Conservation (phyloP, 2,329 filamentous ascomycete species). For the Onygenales sp. region DNA sequence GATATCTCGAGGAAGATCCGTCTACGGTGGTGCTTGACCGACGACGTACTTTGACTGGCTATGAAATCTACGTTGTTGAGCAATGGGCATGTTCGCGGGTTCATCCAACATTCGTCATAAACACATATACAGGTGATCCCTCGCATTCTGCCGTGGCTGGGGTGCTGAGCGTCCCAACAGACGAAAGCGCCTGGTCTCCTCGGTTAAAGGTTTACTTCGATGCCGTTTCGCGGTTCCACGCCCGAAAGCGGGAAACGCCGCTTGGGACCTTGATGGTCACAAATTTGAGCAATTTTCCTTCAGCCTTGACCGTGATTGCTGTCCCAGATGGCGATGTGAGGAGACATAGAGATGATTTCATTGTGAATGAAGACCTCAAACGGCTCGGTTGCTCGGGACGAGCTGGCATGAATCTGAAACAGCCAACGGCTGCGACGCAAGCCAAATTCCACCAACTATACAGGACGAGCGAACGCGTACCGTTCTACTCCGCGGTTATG, state of each 20-base stretch:
- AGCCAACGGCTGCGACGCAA: constrained; percentile 70
- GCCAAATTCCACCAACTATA: constrained; percentile 91
- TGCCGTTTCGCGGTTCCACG: constrained; percentile 75
- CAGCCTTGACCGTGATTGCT: constrained; percentile 80
- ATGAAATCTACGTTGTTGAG: constrained; percentile 89
- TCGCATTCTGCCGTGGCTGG: constrained; percentile 69
- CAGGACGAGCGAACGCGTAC: constrained; percentile 72
- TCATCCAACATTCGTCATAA: constrained; percentile 84
- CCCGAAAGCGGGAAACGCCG: constrained; percentile 68
- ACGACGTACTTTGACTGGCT: constrained; percentile 62
- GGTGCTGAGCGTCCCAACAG: constrained; percentile 70
- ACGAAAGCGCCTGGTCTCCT: constrained; percentile 71
- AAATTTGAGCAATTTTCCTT: constrained; percentile 85
- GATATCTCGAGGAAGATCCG: constrained; percentile 76
- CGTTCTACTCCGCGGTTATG: constrained; percentile 66
- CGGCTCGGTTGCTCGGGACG: constrained; percentile 84
- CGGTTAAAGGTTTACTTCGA: constrained; percentile 76
- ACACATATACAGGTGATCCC: constrained; percentile 82
- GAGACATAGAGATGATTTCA: constrained; percentile 71
- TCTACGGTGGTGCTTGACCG: constrained; percentile 66
- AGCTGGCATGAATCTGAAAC: constrained; percentile 69
- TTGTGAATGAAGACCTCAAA: constrained; percentile 92
- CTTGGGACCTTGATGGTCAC: constrained; percentile 87
- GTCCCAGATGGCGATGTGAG: constrained; percentile 79
- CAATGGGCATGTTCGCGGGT: constrained; percentile 93